Evolutionary conservation across 2,329 filamentous ascomycete genomes (phyloP).

Genomic region (Cladophialophora yegresii): DNA sequence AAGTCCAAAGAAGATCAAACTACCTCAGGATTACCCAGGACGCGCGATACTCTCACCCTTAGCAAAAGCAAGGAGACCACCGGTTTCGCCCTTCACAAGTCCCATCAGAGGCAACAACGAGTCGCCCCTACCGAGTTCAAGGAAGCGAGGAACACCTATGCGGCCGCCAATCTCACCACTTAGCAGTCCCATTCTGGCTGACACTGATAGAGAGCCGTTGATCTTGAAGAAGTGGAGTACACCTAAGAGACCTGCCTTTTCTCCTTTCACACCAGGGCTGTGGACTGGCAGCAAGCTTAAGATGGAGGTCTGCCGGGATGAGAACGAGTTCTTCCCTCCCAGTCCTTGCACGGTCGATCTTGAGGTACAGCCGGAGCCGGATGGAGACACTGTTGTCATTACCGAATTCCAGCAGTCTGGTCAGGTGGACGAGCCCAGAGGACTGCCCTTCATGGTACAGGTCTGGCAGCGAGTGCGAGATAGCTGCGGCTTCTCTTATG

Average conservation of each 20-base stretch:
- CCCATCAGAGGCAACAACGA: conserved; percentile 21
- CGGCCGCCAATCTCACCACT: conserved; percentile 29
- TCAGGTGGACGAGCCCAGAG: neutral
- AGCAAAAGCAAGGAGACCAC: conserved; percentile 27
- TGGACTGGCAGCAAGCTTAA: conserved; percentile 18
- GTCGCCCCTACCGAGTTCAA: neutral
- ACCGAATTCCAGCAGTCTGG: neutral
- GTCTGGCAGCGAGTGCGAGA: conserved; percentile 22
- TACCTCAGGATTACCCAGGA: conserved; percentile 13
- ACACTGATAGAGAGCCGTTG: neutral
- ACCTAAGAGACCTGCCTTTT: conserved; percentile 22
- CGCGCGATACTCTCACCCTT: conserved; percentile 29
- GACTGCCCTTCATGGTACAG: conserved; percentile 15
- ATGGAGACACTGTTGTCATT: neutral
- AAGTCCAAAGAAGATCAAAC: conserved; percentile 5
- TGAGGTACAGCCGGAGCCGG: neutral
- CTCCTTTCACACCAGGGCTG: conserved; percentile 27
- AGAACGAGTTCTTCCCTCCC: conserved; percentile 1
- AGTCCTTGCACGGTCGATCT: neutral
- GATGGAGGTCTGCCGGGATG: conserved; percentile 15
- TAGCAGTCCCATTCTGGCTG: conserved; percentile 3
- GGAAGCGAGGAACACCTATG: conserved; percentile 7
- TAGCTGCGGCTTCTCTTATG: conserved; percentile 4
- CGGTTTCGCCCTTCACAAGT: conserved; percentile 28
- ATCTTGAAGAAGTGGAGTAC: neutral